Evolutionary conservation across 208 protist species (phyloP), one percentile per base, ranked within the genome.

Genomic region (Naegleria lovaniensis): DNA sequence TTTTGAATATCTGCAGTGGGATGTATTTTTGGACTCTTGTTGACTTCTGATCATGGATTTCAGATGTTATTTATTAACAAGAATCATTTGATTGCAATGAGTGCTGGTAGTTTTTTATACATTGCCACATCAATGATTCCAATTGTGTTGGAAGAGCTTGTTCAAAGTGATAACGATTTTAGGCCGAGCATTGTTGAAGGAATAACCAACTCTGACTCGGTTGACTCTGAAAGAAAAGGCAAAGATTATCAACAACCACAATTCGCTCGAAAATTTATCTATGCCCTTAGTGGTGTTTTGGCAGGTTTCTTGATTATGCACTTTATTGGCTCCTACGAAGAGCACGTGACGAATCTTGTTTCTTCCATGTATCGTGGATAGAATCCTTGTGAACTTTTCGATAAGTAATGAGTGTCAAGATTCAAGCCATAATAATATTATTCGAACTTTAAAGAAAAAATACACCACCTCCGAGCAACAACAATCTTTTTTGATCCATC

Each of bases 91-190:
- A 38, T 88, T 58, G 25, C 41, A 0, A 16, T 88, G 6, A 88
- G 9, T 58, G 43, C 85, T 39, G 85, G 85, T 39, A 88, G 85
- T 88, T 88, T 88, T 39, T 36, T 88, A 5, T 88, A 88, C 43
- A 88, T 88, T 88, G 16, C 43, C 13, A 39, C 85, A 0, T 36
- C n/a, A 19, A 88, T 88, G 85, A 88, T 58, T 58, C 85, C 39
- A 88, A 38, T 43, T 15, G 22, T 88, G 5, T 58, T 51, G 41
- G 19, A 51, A 11, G 41, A 88, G 38, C 22, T 88, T 19, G 11
- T 88, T 55, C 5, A 29, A 58, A 58, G n/a, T 39, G 33, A 58
- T 33, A 22, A n/a, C n/a, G n/a, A 86, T 13, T 22, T 48, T 16
- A 5, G 48, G 16, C 11, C 6, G 16, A 16, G 52, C 6, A 16